Base-by-base conservation (phyloP, 2,329 filamentous ascomycete genomes). In the Orbilia brochopaga region DNA sequence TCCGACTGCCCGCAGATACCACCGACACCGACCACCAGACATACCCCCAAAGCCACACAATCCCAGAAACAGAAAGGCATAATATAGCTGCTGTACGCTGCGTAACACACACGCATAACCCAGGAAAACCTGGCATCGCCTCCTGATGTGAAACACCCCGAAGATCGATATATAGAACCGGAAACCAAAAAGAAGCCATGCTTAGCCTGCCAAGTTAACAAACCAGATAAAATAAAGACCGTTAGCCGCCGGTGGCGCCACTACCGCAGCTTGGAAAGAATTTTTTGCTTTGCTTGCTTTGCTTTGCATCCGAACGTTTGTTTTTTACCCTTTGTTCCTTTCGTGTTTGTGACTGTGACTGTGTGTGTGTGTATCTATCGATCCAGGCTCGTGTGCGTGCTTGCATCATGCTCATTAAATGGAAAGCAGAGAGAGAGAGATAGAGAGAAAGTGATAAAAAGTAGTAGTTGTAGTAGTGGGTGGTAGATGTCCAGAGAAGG, bases 301-400 rank as follows among this genome's bases (percentile, higher is more conserved):
- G n/a, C n/a, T n/a, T n/a, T n/a, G n/a, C n/a, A n/a, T n/a, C n/a
- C n/a, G n/a, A n/a, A n/a, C n/a, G n/a, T n/a, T n/a, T n/a, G n/a
- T n/a, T n/a, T n/a, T n/a, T n/a, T n/a, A n/a, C n/a, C n/a, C n/a
- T n/a, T n/a, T n/a, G n/a, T n/a, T n/a, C n/a, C n/a, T n/a, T n/a
- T n/a, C n/a, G n/a, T n/a, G n/a, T n/a, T n/a, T n/a, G n/a, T n/a
- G n/a, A n/a, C n/a, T n/a, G n/a, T n/a, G n/a, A n/a, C n/a, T n/a
- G n/a, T n/a, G n/a, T n/a, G n/a, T n/a, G n/a, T n/a, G 50, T 72
- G 57, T 65, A 58, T 54, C 53, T 62, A 57, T 69, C 61, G 57
- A 63, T 60, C 67, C 62, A 51, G 50, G 60, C 61, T 32, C 27
- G 27, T 32, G 27, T 32, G 27, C 8, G 27, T 8, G 27, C 8